phyloP scores from a whole-genome alignment of 352 stramenopile species.

The Blastocystis sp. region DNA sequence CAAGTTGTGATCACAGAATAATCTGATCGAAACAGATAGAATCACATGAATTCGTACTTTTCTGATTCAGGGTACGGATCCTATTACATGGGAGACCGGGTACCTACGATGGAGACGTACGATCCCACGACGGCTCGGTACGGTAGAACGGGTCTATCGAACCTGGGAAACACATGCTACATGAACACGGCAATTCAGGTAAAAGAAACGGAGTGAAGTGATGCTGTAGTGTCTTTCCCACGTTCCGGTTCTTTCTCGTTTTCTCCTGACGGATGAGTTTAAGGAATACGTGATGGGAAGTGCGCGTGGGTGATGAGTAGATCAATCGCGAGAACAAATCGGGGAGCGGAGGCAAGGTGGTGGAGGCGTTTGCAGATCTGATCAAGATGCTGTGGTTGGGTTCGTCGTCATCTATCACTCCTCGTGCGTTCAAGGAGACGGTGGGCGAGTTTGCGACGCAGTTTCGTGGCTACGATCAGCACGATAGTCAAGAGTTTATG shows the following conservation, averaged over 20 bases:
- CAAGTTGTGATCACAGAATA: too few species aligned
- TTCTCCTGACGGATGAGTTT: conserved; percentile 54
- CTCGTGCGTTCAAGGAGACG: conserved; percentile 61
- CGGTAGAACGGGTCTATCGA: conserved; percentile 46
- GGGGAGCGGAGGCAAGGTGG: conserved; percentile 71
- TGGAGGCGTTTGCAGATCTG: conserved; percentile 68
- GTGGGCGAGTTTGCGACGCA: conserved; percentile 61
- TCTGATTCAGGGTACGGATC: neutral
- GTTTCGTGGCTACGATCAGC: conserved; percentile 74
- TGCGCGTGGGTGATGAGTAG: conserved; percentile 59
- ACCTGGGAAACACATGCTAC: conserved; percentile 59
- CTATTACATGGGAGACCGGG: neutral
- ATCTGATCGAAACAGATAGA: too few species aligned
- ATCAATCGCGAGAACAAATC: conserved; percentile 73
- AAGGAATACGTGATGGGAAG: conserved; percentile 21
- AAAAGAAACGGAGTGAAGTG: neutral
- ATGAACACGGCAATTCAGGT: conserved; percentile 59
- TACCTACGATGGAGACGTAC: neutral
- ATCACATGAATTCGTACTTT: conserved; percentile 8
- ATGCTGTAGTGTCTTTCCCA: conserved; percentile 56
- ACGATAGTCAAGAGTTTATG: conserved; percentile 76
- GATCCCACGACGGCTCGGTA: neutral
- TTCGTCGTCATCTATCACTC: conserved; percentile 58
- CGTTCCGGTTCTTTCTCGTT: conserved; percentile 24
- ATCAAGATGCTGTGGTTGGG: conserved; percentile 67